Conservation (phyloP, 2,329 filamentous ascomycete genomes). For the Cadophora gregata region DNA sequence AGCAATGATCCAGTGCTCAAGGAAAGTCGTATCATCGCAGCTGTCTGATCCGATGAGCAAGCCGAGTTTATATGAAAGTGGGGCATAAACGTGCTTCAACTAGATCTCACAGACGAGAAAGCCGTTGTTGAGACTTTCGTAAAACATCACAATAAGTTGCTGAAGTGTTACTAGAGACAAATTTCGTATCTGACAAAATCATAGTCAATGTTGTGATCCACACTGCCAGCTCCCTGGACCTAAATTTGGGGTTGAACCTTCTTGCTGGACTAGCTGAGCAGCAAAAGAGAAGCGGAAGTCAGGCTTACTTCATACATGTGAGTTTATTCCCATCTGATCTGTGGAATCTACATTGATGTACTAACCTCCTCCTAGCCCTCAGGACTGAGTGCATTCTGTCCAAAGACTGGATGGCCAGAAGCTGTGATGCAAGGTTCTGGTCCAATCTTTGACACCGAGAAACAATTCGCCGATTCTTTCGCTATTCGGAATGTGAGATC, state of each 20-base stretch:
- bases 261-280: slow-evolving; percentile 46
- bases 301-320: slow-evolving; percentile 46
- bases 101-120: slow-evolving; percentile 45
- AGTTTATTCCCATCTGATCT: slow-evolving; percentile 23
- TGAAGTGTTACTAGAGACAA: slow-evolving; percentile 17
- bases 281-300: slow-evolving; percentile 36
- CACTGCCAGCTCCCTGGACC: slow-evolving; percentile 44
- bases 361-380: slow-evolving; percentile 34
- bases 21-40: slow-evolving; percentile 41
- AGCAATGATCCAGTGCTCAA: slow-evolving; percentile 37
- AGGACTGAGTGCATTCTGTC: slow-evolving; percentile 33
- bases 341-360: slow-evolving; percentile 12
- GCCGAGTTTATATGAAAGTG: slow-evolving; percentile 43
- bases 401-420: slow-evolving; percentile 35
- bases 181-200: slow-evolving; percentile 24
- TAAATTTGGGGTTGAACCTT: slow-evolving; percentile 39
- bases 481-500: slow-evolving; percentile 35
- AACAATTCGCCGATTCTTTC: slow-evolving; percentile 33
- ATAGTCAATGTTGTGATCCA: slow-evolving; percentile 48
- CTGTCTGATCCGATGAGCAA: slow-evolving; percentile 46
- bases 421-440: slow-evolving; percentile 32
- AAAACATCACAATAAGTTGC: slow-evolving; percentile 40
- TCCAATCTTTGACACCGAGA: slow-evolving; percentile 35
- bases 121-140: slow-evolving; percentile 36
- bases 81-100: slow-evolving; percentile 42